Conservation (phyloP, 2,329 filamentous ascomycete species). For the Dactylonectria macrodidyma region DNA sequence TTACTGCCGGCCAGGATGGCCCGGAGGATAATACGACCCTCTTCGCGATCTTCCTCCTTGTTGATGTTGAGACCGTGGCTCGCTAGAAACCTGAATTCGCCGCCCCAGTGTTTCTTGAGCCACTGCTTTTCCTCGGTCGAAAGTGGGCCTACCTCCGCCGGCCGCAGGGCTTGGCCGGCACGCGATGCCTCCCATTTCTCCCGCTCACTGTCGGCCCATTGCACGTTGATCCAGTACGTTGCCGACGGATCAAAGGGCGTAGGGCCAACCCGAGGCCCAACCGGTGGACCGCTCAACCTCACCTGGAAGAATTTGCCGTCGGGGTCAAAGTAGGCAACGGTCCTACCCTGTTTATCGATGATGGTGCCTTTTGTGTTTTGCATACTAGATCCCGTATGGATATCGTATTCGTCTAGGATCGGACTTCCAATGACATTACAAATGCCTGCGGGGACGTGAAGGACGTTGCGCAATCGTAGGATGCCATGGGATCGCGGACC, state of each 20-base stretch:
- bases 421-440: slow-evolving; percentile 22
- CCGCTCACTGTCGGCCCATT: slow-evolving; percentile 9
- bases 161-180: neutral
- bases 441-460: slow-evolving; percentile 5
- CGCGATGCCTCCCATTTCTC: neutral
- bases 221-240: neutral
- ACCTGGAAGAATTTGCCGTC: neutral
- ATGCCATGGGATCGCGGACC: too few species aligned
- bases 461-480: slow-evolving; percentile 36
- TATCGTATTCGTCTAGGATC: slow-evolving; percentile 3
- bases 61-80: slow-evolving; percentile 5
- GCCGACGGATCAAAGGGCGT: neutral
- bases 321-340: slow-evolving; percentile 2
- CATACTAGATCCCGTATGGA: neutral
- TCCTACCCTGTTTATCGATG: too few species aligned
- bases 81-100: slow-evolving; percentile 6
- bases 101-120: neutral
- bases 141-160: too few species aligned
- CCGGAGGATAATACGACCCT: slow-evolving; percentile 6
- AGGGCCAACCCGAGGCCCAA: slow-evolving; percentile 12
- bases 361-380: neutral
- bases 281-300: slow-evolving; percentile 13
- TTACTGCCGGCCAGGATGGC: neutral
- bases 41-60: slow-evolving; percentile 11
- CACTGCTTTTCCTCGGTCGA: too few species aligned